Evolutionary conservation across 305 asterid genomes (phyloP).

Genomic region (Fraxinus sp.): DNA sequence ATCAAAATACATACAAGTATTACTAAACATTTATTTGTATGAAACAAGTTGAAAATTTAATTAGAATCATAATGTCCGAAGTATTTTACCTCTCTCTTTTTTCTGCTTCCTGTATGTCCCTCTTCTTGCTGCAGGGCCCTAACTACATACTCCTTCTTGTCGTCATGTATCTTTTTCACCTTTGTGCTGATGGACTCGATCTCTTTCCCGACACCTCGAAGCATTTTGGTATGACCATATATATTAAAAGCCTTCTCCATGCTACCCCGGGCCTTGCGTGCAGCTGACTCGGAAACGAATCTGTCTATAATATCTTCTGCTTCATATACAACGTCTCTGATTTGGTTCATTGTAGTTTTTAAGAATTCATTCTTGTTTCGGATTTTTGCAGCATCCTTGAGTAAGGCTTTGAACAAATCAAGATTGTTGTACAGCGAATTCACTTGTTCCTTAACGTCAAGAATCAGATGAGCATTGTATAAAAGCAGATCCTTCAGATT

Average conservation of each 20-base stretch:
- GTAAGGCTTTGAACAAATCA: constrained; percentile 44
- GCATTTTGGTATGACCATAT: background rate
- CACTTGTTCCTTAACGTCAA: constrained; percentile 29
- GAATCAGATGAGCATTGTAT: constrained; percentile 29
- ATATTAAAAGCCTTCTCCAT: constrained; percentile 17
- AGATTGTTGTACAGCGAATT: constrained; percentile 34
- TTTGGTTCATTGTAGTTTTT: constrained; percentile 34
- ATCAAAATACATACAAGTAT: background rate
- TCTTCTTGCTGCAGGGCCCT: constrained; percentile 24
- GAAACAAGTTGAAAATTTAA: background rate
- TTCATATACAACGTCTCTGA: constrained; percentile 45
- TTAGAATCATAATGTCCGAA: background rate
- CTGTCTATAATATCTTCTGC: constrained; percentile 47
- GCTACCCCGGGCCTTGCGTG: constrained; percentile 27
- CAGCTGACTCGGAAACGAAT: constrained; percentile 37
- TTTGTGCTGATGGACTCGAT: constrained; percentile 28
- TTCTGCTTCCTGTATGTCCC: constrained; percentile 14
- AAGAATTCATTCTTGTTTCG: constrained; percentile 35
- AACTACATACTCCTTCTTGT: constrained; percentile 20
- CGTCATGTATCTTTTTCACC: constrained; percentile 32
- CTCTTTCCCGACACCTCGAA: constrained; percentile 18
- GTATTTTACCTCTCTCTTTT: constrained; percentile 20
- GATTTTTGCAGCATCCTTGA: constrained; percentile 37
- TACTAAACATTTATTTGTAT: too few species aligned
- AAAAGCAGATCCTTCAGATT: constrained; percentile 40